Conservation (phyloP, 306 rosid genomes). For the Parietaria judaica region DNA sequence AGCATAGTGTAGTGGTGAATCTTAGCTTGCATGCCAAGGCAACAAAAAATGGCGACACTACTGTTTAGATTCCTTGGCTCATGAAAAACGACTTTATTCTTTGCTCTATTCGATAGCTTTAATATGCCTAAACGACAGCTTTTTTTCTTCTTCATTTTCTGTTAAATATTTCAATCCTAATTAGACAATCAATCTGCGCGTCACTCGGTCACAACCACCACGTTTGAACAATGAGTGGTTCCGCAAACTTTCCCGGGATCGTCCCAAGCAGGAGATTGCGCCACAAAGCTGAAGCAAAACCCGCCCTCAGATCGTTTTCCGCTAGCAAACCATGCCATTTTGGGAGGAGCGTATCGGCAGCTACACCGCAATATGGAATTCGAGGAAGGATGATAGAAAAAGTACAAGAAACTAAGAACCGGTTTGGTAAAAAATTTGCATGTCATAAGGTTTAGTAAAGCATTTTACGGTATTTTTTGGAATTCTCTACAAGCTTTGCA, state of each 20-base stretch:
- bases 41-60: background rate
- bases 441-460: too few species aligned
- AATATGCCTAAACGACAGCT: background rate
- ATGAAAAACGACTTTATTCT: constrained; percentile 23
- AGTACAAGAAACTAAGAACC: constrained; percentile 7
- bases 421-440: too few species aligned
- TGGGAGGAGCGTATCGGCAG: constrained; percentile 10
- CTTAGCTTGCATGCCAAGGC: constrained; percentile 49
- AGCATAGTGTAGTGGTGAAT: constrained; percentile 16
- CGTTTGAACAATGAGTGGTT: constrained; percentile 19
- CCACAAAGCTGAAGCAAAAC: constrained; percentile 16
- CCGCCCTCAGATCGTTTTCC: constrained; percentile 3
- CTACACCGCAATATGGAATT: constrained; percentile 2
- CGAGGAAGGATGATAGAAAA: constrained; percentile 13
- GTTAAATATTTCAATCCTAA: constrained; percentile 5
- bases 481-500: too few species aligned
- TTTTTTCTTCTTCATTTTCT: background rate
- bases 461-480: too few species aligned
- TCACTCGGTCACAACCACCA: constrained; percentile 1
- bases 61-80: background rate
- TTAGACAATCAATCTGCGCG: background rate
- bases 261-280: constrained; percentile 17
- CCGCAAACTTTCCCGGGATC: constrained; percentile 19
- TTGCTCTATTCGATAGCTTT: constrained; percentile 23
- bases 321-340: constrained; percentile 21